Conservation (phyloP, 1,139 yeast genomes). For the Martiniozyma asiatica region DNA sequence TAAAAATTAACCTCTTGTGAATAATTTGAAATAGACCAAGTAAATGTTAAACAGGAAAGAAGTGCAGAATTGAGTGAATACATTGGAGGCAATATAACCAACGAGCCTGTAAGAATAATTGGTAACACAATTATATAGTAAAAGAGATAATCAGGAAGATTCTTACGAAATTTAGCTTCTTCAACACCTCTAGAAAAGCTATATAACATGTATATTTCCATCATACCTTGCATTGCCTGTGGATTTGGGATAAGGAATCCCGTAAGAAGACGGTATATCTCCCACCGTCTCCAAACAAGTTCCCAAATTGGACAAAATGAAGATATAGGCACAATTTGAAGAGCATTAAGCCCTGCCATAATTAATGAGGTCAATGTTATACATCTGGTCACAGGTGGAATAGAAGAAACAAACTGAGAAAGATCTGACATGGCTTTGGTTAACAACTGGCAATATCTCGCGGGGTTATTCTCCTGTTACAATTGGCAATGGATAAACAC, state of each 20-base stretch:
- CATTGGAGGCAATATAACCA: slow-evolving; percentile 22
- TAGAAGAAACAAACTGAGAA: slow-evolving; percentile 22
- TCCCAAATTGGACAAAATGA: slow-evolving; percentile 22
- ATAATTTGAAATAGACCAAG: slow-evolving; percentile 47
- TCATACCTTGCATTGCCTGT: slow-evolving; percentile 33
- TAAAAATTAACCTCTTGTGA: slow-evolving; percentile 39
- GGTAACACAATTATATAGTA: slow-evolving; percentile 40
- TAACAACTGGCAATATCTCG: background rate
- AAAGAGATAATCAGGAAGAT: slow-evolving; percentile 46
- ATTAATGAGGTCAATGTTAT: slow-evolving; percentile 26
- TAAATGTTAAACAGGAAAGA: slow-evolving; percentile 42
- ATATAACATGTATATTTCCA: slow-evolving; percentile 47
- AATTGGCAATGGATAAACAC: background rate
- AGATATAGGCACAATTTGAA: slow-evolving; percentile 20
- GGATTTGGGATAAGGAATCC: slow-evolving; percentile 34
- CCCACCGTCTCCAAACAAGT: slow-evolving; percentile 21
- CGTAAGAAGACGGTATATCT: slow-evolving; percentile 36
- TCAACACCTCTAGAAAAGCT: slow-evolving; percentile 47
- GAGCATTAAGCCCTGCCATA: slow-evolving; percentile 24
- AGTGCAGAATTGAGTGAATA: slow-evolving; percentile 24
- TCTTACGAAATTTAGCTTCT: slow-evolving; percentile 39
- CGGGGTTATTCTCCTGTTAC: background rate
- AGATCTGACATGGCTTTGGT: slow-evolving; percentile 11
- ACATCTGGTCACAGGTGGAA: slow-evolving; percentile 27
- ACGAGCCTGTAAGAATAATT: slow-evolving; percentile 25